Evolutionary conservation across 768 basidiomycete genomes (phyloP).

Genomic region (Macrolepiota fuliginosa): DNA sequence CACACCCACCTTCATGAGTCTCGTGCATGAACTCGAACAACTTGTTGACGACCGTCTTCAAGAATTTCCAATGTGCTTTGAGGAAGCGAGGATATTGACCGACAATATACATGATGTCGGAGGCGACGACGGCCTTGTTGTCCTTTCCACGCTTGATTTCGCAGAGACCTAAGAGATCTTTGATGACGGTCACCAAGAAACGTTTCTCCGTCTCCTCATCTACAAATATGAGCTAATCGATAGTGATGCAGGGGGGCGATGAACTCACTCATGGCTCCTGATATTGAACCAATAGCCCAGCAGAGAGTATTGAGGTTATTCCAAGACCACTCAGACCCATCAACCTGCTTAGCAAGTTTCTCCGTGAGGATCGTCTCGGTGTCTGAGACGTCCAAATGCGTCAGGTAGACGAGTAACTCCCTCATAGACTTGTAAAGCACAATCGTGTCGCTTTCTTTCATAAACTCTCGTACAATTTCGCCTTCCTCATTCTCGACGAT

Average conservation of each 20-base stretch:
- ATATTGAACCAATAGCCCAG: constrained; percentile 99
- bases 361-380: constrained; percentile 98
- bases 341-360: constrained; percentile 96
- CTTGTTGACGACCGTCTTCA: constrained; percentile 99
- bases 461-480: constrained; percentile 98
- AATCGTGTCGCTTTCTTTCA: constrained; percentile 98
- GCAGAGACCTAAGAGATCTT: constrained; percentile 94
- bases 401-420: constrained; percentile 95
- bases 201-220: constrained; percentile 99
- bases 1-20: constrained; percentile 83
- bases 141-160: constrained; percentile 99
- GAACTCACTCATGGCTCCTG: constrained; percentile 95
- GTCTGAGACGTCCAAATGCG: constrained; percentile 93
- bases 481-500: constrained; percentile 99
- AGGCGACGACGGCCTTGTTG: constrained; percentile 98
- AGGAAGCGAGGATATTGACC: constrained; percentile 99
- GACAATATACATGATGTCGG: constrained; percentile 98
- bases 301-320: constrained; percentile 98
- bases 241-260: neutral
- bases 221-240: constrained; percentile 26
- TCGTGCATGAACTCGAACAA: constrained; percentile 99
- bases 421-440: constrained; percentile 99
- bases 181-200: constrained; percentile 98
- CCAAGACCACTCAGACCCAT: constrained; percentile 99
- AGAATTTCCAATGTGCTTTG: constrained; percentile 99